A percentile compares a stretch with the other conserved stretches of the same genome.
Evolutionary conservation across 257 asterid species (phyloP).

Genomic region (Nicotiana attenuata): DNA sequence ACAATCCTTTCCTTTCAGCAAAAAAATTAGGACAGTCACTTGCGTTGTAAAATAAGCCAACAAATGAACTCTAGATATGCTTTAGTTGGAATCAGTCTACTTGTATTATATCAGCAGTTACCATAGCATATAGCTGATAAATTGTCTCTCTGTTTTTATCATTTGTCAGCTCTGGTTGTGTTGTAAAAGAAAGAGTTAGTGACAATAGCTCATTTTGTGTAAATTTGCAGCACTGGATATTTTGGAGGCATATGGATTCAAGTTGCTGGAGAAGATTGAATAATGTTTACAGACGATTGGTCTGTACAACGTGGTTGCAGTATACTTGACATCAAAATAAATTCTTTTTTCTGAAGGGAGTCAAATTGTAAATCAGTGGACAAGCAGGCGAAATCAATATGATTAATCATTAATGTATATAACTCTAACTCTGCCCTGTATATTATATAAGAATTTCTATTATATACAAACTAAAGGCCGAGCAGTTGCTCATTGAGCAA

Average conservation of each 20-base stretch:
- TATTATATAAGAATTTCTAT: no score
- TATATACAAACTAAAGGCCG: no score
- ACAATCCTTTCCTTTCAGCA: not conserved
- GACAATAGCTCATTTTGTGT: not conserved
- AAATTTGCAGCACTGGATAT: slow-evolving; percentile 62
- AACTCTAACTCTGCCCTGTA: not conserved
- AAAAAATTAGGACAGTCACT: not conserved
- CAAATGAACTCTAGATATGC: not conserved
- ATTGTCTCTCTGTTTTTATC: not conserved
- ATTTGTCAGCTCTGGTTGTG: not conserved
- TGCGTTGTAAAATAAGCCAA: not conserved
- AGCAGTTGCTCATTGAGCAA: no score
- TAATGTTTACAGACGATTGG: slow-evolving; percentile 10
- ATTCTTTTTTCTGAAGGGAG: not conserved
- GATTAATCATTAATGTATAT: not conserved
- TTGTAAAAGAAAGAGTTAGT: not conserved
- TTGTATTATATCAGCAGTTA: not conserved
- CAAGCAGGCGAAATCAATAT: no score
- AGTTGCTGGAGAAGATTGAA: slow-evolving; percentile 64
- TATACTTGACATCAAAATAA: not conserved
- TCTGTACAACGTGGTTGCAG: not conserved
- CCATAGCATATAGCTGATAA: not conserved
- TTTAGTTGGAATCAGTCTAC: not conserved
- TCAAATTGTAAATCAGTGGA: not conserved
- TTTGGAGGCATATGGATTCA: slow-evolving; percentile 75